Evolutionary conservation across 2,329 filamentous ascomycete species (phyloP), one percentile per base, ranked within the genome.

Genomic region (Aspergillus chevalieri): DNA sequence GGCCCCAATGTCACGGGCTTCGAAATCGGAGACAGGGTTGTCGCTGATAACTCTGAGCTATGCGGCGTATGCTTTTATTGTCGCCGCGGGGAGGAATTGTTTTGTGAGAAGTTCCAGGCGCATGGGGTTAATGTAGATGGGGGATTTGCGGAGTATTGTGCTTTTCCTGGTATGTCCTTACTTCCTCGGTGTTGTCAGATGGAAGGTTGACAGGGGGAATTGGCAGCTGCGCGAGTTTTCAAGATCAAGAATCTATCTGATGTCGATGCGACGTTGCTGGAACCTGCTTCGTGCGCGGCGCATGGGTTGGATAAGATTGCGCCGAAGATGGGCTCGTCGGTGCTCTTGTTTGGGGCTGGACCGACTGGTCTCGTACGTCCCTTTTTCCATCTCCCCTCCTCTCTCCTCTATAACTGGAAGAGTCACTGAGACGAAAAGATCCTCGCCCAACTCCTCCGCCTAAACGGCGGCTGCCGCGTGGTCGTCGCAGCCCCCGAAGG

Each of bases 61-160:
- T 88, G 85, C 68, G 80, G 80, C 44, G 79, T 84, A 67, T 88
- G 85, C 72, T 86, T 85, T 75, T 86, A 87, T 73, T 88, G 85
- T 72, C 80, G 81, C 55, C 80, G 83, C 49, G 83, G 84, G 47
- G 78, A 87, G 63, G 75, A 81, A 26, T 70, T 87, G 43, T 78
- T 87, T 49, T 89, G 85, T 66, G 83, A 86, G 67, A 77, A 85
- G 63, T 84, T 85, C 66, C 78, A 82, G 57, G 82, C 81, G 17
- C 83, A 86, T 57, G 83, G 65, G 53, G 69, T 68, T 36, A 66
- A 64, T 64, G 75, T 86, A 68, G 80, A 85, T 54, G 85, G 85
- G 58, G 84, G 85, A 26, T 88, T 88, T 59, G 85, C 85, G 46
- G 84, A 88, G 66, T 89, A 86, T 74, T 79, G 76, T 54, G 73